A percentile compares a stretch with the other conserved stretches of the same genome.
Conservation (phyloP, 2,329 filamentous ascomycete genomes). For the Arthrobotrys sphaeroides region DNA sequence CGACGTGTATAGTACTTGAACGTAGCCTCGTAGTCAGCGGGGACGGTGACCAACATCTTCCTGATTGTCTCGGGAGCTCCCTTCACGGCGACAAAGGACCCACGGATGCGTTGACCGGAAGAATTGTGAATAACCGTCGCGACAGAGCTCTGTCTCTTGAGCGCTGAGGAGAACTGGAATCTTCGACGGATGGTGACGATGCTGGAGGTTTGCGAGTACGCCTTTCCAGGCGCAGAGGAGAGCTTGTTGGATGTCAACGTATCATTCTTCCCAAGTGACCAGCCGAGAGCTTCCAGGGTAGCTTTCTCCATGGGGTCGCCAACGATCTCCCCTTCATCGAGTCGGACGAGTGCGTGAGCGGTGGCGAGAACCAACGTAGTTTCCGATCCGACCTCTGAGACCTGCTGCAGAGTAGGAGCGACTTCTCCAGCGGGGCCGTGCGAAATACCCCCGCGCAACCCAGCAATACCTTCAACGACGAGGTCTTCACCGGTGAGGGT, state of each 20-base stretch:
- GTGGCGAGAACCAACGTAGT: conserved; percentile 94
- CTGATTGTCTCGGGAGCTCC: conserved; percentile 96
- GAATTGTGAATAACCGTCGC: conserved; percentile 80
- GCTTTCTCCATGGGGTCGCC: conserved; percentile 99
- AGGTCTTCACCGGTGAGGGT: conserved; percentile 96
- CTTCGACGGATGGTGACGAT: conserved; percentile 93
- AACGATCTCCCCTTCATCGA: conserved; percentile 96
- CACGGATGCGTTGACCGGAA: conserved; percentile 78
- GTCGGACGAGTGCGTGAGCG: conserved; percentile 91
- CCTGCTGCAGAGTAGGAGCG: conserved; percentile 69
- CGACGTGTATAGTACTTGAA: conserved; percentile 98
- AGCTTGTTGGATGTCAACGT: conserved; percentile 75
- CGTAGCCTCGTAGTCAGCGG: conserved; percentile 92
- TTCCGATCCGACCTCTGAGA: conserved; percentile 76
- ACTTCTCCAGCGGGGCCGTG: conserved; percentile 73
- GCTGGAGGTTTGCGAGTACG: conserved; percentile 69
- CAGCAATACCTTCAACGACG: conserved; percentile 95
- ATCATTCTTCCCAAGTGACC: conserved; percentile 91
- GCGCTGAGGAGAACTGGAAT: conserved; percentile 96
- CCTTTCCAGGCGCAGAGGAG: conserved; percentile 63
- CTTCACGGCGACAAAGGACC: conserved; percentile 94
- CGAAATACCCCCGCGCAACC: conserved; percentile 65
- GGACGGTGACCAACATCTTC: conserved; percentile 85
- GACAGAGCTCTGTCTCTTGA: conserved; percentile 95
- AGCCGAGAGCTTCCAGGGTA: conserved; percentile 86